Percentiles rank a stretch among this genome's conserved stretches.
Evolutionary conservation across 2,329 filamentous ascomycete genomes (phyloP).

Genomic region (Xylariomycetidae sp.): DNA sequence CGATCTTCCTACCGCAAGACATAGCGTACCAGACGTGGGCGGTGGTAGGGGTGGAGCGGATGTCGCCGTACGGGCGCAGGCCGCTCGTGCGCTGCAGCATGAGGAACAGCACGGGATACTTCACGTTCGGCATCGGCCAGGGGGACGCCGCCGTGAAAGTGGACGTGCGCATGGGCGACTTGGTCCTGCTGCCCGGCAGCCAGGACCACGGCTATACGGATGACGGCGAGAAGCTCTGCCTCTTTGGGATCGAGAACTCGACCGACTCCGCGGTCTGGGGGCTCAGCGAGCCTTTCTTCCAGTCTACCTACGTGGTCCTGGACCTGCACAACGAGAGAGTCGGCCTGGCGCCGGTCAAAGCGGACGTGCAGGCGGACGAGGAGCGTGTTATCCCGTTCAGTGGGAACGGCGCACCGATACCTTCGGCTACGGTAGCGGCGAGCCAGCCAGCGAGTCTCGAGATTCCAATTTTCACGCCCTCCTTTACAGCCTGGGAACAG

Average conservation of each 20-base stretch:
- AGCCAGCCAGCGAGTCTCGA: too few relatives aligned
- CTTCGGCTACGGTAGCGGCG: not conserved
- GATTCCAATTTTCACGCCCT: too few relatives aligned
- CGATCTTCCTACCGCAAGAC: too few relatives aligned
- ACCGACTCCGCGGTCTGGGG: not conserved
- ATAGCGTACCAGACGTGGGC: too few relatives aligned
- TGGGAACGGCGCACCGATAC: conserved; percentile 1
- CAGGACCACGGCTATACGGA: not conserved
- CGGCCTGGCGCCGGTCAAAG: not conserved
- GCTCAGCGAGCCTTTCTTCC: not conserved
- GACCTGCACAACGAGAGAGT: conserved; percentile 1
- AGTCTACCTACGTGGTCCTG: not conserved
- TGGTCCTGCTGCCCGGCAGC: not conserved
- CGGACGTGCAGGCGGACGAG: not conserved
- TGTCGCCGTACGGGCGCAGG: too few relatives aligned
- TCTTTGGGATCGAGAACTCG: not conserved
- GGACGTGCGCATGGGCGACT: not conserved
- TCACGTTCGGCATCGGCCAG: not conserved
- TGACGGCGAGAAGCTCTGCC: too few relatives aligned
- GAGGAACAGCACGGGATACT: not conserved
- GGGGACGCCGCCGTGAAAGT: not conserved
- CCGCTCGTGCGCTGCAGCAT: not conserved
- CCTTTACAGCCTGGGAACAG: too few relatives aligned
- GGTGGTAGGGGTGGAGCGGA: too few relatives aligned
- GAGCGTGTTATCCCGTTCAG: not conserved